Evolutionary conservation across 805 yeast species (phyloP).

Genomic region (Spathaspora girioi): DNA sequence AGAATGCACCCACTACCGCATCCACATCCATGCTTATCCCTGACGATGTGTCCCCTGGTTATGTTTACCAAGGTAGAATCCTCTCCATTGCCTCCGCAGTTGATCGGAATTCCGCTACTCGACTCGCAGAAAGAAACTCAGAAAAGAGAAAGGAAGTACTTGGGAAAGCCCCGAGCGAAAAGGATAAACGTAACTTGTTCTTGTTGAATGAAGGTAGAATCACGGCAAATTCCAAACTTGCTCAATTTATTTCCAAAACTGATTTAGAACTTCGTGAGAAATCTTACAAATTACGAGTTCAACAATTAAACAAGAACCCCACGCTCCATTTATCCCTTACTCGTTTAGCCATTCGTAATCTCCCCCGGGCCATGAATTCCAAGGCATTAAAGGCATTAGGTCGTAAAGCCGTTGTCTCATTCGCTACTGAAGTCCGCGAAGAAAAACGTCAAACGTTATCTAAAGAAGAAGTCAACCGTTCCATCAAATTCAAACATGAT

Average conservation of each 20-base stretch:
- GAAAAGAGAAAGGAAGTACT: constrained; percentile 66
- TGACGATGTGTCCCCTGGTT: constrained; percentile 86
- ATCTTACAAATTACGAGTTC: constrained; percentile 79
- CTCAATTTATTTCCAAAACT: constrained; percentile 58
- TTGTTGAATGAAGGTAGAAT: constrained; percentile 93
- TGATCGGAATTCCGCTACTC: constrained; percentile 76
- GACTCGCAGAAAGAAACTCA: constrained; percentile 69
- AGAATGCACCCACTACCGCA: constrained; percentile 70
- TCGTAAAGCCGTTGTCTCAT: constrained; percentile 89
- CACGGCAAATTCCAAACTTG: constrained; percentile 73
- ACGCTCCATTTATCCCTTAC: constrained; percentile 90
- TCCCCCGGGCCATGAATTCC: constrained; percentile 89
- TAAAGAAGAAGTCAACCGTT: constrained; percentile 83
- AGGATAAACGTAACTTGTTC: constrained; percentile 81
- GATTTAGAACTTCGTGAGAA: constrained; percentile 88
- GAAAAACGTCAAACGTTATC: constrained; percentile 77
- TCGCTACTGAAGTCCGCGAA: constrained; percentile 83
- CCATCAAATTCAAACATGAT: constrained; percentile 61
- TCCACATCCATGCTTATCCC: constrained; percentile 71
- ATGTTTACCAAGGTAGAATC: constrained; percentile 91
- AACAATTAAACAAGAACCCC: constrained; percentile 88
- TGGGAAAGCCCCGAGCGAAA: constrained; percentile 77
- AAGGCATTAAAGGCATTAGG: constrained; percentile 88
- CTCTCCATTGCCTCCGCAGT: constrained; percentile 82
- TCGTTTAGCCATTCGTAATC: constrained; percentile 88